Evolutionary conservation across 352 stramenopile species (phyloP), one percentile per base, ranked within the genome.

Genomic region (Phytophthora cryptogea): DNA sequence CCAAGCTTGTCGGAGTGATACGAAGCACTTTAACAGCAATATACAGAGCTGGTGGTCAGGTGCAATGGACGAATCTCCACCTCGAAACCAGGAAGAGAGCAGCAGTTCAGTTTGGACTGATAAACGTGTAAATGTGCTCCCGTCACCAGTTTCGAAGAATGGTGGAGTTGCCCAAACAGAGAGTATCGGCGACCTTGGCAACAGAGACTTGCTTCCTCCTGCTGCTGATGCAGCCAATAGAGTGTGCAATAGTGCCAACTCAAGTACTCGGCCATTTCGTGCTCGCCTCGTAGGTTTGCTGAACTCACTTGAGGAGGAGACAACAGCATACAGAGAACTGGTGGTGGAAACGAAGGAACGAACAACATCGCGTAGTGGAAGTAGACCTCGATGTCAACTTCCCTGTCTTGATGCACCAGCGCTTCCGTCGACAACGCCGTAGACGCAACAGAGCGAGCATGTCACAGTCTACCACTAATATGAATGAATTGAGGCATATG

Each of bases 291-390:
- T 92, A 6, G 75, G 78, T 2, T 61, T 92, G 8, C 63, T 90
- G 26, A 83, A 70, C 14, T 88, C 83, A 14, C 73, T 92, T 14
- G 78, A 92, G 54, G 80, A 89, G 40, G 78, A 90, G 59, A 88
- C 83, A 9, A 79, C 59, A 9, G 74, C 80, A 8, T 86, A 67
- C 20, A 58, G 47, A 40, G 51, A 70, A 31, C 63, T 68, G 10
- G 41, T 59, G 5, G 51, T 61, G 39, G 58, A 72, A 28, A 72
- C 63, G 20, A 72, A 68, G 51, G 57, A 68, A 31, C 51, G 58
- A 35, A 14, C 31, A 7, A 32, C 42, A 20, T 67, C 58, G 9
- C 45, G 58, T 13, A 33, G 20, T 36, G 52, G 47, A 9, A 56
- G 23, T 42, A 48, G 52, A 46, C 30, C 50, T 6, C 50, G 58